A percentile compares a stretch with the other conserved stretches of the same genome.
Evolutionary conservation across 192 early-diverging fungal species (phyloP).

Genomic region (Neocallimastix lanati): DNA sequence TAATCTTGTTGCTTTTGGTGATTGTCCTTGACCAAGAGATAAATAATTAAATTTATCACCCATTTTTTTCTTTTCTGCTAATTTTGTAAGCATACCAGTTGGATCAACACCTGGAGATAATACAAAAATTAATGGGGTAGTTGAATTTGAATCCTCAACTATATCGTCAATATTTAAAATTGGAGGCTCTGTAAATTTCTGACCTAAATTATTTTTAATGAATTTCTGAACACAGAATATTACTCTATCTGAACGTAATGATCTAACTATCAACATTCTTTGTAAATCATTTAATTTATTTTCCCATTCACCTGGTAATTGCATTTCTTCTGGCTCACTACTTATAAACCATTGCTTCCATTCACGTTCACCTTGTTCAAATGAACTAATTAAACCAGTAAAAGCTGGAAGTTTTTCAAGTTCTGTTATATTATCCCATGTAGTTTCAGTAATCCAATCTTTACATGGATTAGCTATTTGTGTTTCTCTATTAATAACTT

Average conservation of each 20-base stretch:
- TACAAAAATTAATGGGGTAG: conserved; percentile 39
- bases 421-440: conserved; percentile 33
- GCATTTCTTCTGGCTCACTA: conserved; percentile 28
- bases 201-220: conserved; percentile 31
- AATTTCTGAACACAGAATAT: conserved; percentile 35
- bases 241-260: conserved; percentile 31
- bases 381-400: conserved; percentile 27
- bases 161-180: conserved; percentile 35
- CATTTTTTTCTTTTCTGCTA: neutral
- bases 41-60: conserved; percentile 27
- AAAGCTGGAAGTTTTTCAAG: conserved; percentile 14
- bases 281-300: conserved; percentile 9
- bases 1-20: conserved; percentile 35
- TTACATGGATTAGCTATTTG: conserved; percentile 6
- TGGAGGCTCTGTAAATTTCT: conserved; percentile 35
- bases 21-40: conserved; percentile 41
- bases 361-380: conserved; percentile 39
- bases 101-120: conserved; percentile 46
- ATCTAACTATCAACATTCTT: conserved; percentile 36
- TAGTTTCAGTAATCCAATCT: conserved; percentile 22
- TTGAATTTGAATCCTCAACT: conserved; percentile 24
- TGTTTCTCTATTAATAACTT: conserved; percentile 9
- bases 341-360: conserved; percentile 43
- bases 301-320: conserved; percentile 40
- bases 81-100: conserved; percentile 2